Conservation (phyloP, 192 early-diverging fungal genomes). For the Chytriomyces sp. region DNA sequence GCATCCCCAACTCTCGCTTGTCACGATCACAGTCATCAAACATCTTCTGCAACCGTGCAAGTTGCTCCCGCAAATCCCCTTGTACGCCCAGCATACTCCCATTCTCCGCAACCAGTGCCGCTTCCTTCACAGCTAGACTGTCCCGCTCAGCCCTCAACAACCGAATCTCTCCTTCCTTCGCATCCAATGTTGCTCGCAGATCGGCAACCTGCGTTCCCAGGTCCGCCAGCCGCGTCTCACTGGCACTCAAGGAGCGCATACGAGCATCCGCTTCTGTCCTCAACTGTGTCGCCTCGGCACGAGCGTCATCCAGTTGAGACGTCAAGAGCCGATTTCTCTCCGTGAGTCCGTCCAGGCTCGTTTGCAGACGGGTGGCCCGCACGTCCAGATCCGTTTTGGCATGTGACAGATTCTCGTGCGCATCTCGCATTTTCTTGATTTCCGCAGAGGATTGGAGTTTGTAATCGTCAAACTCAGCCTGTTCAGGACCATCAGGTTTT, state of each 20-base stretch:
- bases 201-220: conserved; percentile 49
- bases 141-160: conserved; percentile 62
- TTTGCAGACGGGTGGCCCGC: conserved; percentile 64
- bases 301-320: conserved; percentile 48
- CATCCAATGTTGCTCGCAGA: conserved; percentile 53
- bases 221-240: conserved; percentile 64
- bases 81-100: conserved; percentile 53
- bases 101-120: conserved; percentile 53
- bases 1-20: conserved; percentile 1
- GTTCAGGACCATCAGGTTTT: no score
- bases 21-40: conserved; percentile 13
- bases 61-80: conserved; percentile 50
- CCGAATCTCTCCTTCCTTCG: conserved; percentile 47
- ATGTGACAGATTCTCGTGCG: conserved; percentile 50
- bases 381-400: conserved; percentile 64
- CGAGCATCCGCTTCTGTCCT: no score
- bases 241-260: no score
- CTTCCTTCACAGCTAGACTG: conserved; percentile 52
- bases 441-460: conserved; percentile 28
- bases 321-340: conserved; percentile 62
- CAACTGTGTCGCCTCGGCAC: no score
- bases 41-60: conserved; percentile 53
- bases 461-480: conserved; percentile 17
- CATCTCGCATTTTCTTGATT: conserved; percentile 57
- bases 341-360: conserved; percentile 58